Base-by-base conservation (phyloP, 176 grass and related monocot genomes). In the Cenchrus fungigraminus region DNA sequence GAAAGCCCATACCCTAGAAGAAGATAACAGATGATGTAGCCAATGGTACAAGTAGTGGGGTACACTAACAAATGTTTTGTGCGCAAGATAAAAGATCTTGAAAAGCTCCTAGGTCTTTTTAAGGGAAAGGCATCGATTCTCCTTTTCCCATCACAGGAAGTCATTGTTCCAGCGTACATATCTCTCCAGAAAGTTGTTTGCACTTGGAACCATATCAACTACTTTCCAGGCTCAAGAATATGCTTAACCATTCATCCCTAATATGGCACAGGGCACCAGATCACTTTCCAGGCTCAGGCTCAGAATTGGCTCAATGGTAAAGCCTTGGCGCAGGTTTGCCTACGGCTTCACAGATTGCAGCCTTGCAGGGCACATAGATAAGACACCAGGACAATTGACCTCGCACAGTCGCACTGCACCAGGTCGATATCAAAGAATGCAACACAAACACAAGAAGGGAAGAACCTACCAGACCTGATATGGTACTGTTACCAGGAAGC, bases 401-500 rank as follows among this genome's bases (percentile, higher is more conserved):
- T 37, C 55, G 64, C 37, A 10, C 37, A 10, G 19, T 71, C 42
- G 17, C 40, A 28, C 17, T 13, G n/a, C 14, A 6, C 9, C 16
- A 25, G 63, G 60, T 71, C 19, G 29, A 62, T 54, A 71, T 9
- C 47, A 49, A 49, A 49, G 0, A 49, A 49, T 49, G 47, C 0
- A 45, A 6, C 43, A 4, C 34, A 20, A 59, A 52, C 10, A 12
- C 51, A 77, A 42, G 72, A 25, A 25, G 22, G 22, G 22, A 25
- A 25, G 22, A 78, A 63, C 14, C 19, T 5, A 47, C 25, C 25
- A 45, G 65, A 4, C 43, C 22, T 55, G 20, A 32, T 32, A 22
- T 86, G 31, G 28, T 54, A 71, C 34, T 29, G 81, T 45, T 81
- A 86, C 65, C 37, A 6, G 4, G 46, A 34, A 47, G 70, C 17